Conservation (phyloP, 2,329 filamentous ascomycete genomes). For the Chaetomium strumarium region DNA sequence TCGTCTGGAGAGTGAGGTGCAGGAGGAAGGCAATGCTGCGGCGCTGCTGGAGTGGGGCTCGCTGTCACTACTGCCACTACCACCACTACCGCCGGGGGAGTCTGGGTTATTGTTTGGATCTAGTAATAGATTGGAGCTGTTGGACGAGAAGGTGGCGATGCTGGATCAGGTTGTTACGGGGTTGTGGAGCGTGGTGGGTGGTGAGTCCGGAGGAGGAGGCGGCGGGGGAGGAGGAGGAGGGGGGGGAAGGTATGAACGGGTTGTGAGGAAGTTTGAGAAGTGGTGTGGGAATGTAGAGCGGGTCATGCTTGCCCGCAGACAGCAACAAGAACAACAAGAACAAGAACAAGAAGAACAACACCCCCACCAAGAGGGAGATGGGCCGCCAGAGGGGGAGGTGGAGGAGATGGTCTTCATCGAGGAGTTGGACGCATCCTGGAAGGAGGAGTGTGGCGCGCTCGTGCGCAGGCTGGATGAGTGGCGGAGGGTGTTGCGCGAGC, state of each 20-base stretch:
- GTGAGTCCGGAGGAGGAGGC: slow-evolving; percentile 31
- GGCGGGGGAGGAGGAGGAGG: too few species aligned
- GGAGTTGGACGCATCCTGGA: slow-evolving; percentile 53
- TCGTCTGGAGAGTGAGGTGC: slow-evolving; percentile 36
- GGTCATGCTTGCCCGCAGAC: slow-evolving; percentile 41
- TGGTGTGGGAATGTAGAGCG: slow-evolving; percentile 48
- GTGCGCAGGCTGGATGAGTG: slow-evolving; percentile 50
- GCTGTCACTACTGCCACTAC: slow-evolving; percentile 6
- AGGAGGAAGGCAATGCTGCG: slow-evolving; percentile 47
- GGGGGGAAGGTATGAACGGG: slow-evolving; percentile 50
- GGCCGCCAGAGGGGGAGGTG: slow-evolving; percentile 1
- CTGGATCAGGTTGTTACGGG: slow-evolving; percentile 52
- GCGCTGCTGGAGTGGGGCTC: slow-evolving; percentile 41
- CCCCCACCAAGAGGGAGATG: neutral
- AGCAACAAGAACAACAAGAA: slow-evolving; percentile 27
- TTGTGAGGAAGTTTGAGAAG: slow-evolving; percentile 52
- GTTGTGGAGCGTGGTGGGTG: slow-evolving; percentile 51
- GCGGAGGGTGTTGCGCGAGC: slow-evolving; percentile 41
- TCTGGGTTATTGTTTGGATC: too few species aligned
- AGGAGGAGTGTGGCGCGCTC: slow-evolving; percentile 49
- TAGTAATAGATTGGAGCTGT: slow-evolving; percentile 40
- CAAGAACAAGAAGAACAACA: too few species aligned
- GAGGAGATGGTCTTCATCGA: slow-evolving; percentile 44
- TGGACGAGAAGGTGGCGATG: slow-evolving; percentile 9
- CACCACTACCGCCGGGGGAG: too few species aligned